phyloP scores from a whole-genome alignment of 73 alveolate genomes.

The Stentor coeruleus region DNA sequence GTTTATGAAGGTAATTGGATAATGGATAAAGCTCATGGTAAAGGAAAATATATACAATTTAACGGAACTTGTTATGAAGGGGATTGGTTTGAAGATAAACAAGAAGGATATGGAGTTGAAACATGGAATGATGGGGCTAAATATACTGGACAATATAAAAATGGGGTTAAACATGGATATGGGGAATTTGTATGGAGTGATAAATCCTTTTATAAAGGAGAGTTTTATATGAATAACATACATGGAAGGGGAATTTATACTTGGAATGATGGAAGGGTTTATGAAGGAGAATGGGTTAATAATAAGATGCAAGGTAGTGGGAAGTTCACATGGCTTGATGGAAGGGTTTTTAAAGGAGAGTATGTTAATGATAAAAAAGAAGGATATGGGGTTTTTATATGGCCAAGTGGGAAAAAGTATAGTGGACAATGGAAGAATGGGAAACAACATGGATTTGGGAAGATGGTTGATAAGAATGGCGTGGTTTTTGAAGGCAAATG shows the following conservation, averaged over 20 bases:
- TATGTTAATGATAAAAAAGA: slow-evolving; percentile 28
- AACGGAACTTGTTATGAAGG: slow-evolving; percentile 50
- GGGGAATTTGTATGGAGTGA: slow-evolving; percentile 63
- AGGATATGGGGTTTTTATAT: slow-evolving; percentile 37
- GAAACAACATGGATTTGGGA: slow-evolving; percentile 32
- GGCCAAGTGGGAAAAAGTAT: slow-evolving; percentile 44
- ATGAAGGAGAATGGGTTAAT: slow-evolving; percentile 49
- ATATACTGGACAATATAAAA: slow-evolving; percentile 30
- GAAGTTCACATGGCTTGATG: slow-evolving; percentile 32
- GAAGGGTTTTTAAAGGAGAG: slow-evolving; percentile 28
- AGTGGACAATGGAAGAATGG: slow-evolving; percentile 34
- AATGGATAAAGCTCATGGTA: slow-evolving; percentile 53
- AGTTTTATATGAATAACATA: not conserved
- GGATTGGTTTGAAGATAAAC: slow-evolving; percentile 22
- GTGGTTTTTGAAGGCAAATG: too few species aligned
- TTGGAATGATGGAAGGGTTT: slow-evolving; percentile 34
- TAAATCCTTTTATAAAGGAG: slow-evolving; percentile 55
- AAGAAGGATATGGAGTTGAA: slow-evolving; percentile 41
- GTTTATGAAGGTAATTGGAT: slow-evolving; percentile 53
- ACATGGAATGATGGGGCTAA: slow-evolving; percentile 42
- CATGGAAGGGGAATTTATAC: slow-evolving; percentile 47
- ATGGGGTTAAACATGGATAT: slow-evolving; percentile 41
- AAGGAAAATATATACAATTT: slow-evolving; percentile 52
- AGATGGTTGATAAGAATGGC: too few species aligned
- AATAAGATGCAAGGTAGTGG: slow-evolving; percentile 87